Conservation (phyloP, 768 basidiomycete genomes). For the Hebeloma cylindrosporum region DNA sequence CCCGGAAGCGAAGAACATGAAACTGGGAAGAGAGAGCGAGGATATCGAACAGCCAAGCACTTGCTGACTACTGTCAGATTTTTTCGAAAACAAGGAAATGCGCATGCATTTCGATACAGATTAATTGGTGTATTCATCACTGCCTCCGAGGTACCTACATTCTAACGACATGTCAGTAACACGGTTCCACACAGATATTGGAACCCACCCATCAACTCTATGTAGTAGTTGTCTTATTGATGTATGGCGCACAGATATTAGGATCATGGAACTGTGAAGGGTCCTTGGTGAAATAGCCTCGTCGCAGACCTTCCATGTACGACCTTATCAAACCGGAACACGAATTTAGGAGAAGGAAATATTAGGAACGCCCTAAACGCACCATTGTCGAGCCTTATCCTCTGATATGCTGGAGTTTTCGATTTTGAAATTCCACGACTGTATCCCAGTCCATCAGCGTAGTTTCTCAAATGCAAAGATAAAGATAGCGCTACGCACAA, state of each 20-base stretch:
- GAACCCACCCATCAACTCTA: no score
- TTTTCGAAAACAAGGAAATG: no score
- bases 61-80: no score
- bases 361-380: constrained; percentile 17
- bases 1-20: constrained; percentile 12
- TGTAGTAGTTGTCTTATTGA: constrained; percentile 14
- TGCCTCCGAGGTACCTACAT: no score
- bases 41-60: no score
- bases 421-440: constrained; percentile 57
- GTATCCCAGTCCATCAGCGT: constrained; percentile 38
- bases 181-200: no score
- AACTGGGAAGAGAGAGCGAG: not conserved
- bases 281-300: constrained; percentile 63
- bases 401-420: constrained; percentile 55
- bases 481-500: constrained; percentile 53
- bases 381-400: constrained; percentile 63
- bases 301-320: constrained; percentile 58
- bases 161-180: no score
- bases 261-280: constrained; percentile 56
- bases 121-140: no score
- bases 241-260: constrained; percentile 62
- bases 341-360: not conserved
- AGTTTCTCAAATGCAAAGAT: not conserved
- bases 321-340: constrained; percentile 47
- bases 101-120: no score